Conservation (phyloP, 345 rosid genomes). For the Salix viminalis region DNA sequence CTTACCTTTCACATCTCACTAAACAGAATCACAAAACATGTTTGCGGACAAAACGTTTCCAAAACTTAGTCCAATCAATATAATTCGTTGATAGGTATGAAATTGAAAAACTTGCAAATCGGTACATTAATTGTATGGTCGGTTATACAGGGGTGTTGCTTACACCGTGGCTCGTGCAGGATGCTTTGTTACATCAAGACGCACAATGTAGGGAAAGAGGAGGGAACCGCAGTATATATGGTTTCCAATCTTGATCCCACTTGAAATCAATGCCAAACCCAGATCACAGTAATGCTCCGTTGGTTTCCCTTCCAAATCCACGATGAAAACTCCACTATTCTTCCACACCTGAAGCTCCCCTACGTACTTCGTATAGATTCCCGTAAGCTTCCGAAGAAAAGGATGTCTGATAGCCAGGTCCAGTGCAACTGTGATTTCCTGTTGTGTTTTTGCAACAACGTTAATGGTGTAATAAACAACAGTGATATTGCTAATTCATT, state of each 20-base stretch:
- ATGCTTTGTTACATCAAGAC: conserved; percentile 40
- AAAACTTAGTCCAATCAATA: too few relatives aligned
- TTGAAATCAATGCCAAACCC: conserved; percentile 19
- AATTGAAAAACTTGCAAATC: too few relatives aligned
- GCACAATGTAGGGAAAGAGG: conserved; percentile 29
- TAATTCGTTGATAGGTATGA: too few relatives aligned
- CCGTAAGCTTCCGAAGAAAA: conserved; percentile 37
- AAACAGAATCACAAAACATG: too few relatives aligned
- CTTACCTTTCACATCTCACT: too few relatives aligned
- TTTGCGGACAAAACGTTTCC: too few relatives aligned
- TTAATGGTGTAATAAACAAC: too few relatives aligned
- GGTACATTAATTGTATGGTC: too few relatives aligned
- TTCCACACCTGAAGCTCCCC: not conserved
- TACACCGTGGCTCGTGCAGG: conserved; percentile 23
- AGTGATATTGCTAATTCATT: too few relatives aligned
- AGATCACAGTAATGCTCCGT: conserved; percentile 51
- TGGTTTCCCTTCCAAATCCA: conserved; percentile 58
- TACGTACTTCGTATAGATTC: conserved; percentile 20
- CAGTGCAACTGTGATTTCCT: conserved; percentile 26
- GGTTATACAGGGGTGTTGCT: not conserved
- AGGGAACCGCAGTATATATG: conserved; percentile 53
- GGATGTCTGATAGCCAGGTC: conserved; percentile 30
- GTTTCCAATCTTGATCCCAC: conserved; percentile 48
- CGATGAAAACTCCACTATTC: conserved; percentile 47
- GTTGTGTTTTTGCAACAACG: not conserved